Evolutionary conservation across 257 asterid genomes (phyloP), one percentile per base, ranked within the genome.

Genomic region (Solanum appendiculatum): DNA sequence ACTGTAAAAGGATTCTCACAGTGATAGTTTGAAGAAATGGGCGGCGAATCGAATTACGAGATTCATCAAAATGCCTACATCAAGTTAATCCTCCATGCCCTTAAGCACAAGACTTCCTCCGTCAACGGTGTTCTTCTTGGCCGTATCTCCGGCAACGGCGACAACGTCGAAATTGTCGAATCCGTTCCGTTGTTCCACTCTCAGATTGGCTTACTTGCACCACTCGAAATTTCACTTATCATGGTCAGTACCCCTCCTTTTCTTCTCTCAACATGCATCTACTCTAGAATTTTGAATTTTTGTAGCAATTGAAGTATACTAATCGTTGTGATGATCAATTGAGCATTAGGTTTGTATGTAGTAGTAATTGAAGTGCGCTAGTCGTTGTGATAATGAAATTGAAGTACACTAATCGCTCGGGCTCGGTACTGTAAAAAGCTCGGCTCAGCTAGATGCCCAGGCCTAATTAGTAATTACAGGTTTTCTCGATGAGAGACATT

Each of bases 141-240:
- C 86, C 93, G 94, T 73, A 78, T 69, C 89, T 93, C 98, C 89
- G 90, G 90, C 86, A 92, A 54, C 44, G 86, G 82, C 31, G 90
- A 88, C 20, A 46, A 89, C 9, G 95, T 97, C 33, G 99, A 97
- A 91, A 93, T 97, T 86, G 90, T 92, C 36, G 99, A 97, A 51
- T 92, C 98, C 21, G 98, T 97, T 6, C 97, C 99, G 3, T 98
- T 97, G 83, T 97, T 96, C 90, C 99, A 97, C 88, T 94, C 99
- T 39, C 98, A 96, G 93, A 95, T 97, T 91, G 96, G 98, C 78
- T 92, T 97, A 48, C 97, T 97, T 11, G 97, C 97, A 86, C 98
- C 98, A 2, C 98, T 97, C 82, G 99, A 97, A 88, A 95, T 97
- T 82, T 96, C 99, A 25, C 99, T 97, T 10, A 94, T 92, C 72